Evolutionary conservation across 768 basidiomycete genomes (phyloP).

Genomic region (Multifurca ochricompacta): DNA sequence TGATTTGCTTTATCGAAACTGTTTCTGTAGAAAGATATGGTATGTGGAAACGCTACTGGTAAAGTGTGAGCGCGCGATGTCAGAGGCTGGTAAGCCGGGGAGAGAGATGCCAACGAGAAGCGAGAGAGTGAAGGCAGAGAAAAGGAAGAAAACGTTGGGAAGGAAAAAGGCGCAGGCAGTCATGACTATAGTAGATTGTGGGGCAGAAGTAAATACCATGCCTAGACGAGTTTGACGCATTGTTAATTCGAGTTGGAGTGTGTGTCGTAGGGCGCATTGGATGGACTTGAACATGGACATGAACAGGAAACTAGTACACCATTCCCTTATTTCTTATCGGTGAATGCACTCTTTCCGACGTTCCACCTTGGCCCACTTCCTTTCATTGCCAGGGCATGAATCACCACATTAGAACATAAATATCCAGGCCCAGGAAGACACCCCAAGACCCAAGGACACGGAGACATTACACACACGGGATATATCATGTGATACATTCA

Average conservation of each 20-base stretch:
- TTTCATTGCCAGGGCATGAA: too few species aligned
- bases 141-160: slow-evolving; percentile 49
- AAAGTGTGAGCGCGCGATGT: slow-evolving; percentile 55
- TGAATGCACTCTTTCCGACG: too few species aligned
- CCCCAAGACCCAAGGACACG: too few species aligned
- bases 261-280: not conserved
- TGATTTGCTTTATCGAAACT: slow-evolving; percentile 45
- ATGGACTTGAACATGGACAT: not conserved
- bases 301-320: too few species aligned
- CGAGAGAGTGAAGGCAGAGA: slow-evolving; percentile 55
- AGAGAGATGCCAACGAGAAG: slow-evolving; percentile 65
- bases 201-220: not conserved
- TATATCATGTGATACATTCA: too few species aligned
- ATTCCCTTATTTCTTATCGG: too few species aligned
- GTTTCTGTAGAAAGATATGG: slow-evolving; percentile 21
- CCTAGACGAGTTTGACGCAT: not conserved
- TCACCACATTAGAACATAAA: too few species aligned
- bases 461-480: too few species aligned
- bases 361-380: too few species aligned
- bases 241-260: not conserved
- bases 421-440: too few species aligned
- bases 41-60: slow-evolving; percentile 23
- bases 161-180: slow-evolving; percentile 46
- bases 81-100: slow-evolving; percentile 58
- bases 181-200: slow-evolving; percentile 25